Evolutionary conservation across 495 filamentous ascomycete species (phyloP), one percentile per base, ranked within the genome.

Genomic region (Penicillium atrosanguineum): DNA sequence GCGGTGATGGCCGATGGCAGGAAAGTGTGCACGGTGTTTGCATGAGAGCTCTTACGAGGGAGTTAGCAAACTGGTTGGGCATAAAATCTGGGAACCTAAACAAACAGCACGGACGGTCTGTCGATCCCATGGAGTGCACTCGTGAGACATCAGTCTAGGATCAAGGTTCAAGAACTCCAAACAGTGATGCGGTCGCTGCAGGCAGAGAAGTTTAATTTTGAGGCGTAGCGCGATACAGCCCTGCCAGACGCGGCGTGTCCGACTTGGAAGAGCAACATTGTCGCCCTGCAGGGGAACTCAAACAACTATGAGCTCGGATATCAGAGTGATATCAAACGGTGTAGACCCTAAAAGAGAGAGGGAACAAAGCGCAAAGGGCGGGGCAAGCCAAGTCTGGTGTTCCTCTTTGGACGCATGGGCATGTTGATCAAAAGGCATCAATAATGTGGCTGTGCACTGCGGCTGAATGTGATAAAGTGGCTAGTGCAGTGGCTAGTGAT

Each of bases 401-500:
- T 42, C 40, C 38, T 42, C 23, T 31, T 31, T 31, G 31, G 31
- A 49, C 47, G 38, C 45, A 53, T 23, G 23, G 23, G 23, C 5
- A 15, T 42, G 51, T 44, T 28, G 43, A 59, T 59, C 56, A 4
- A 23, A 7, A 0, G 11, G 21, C 0, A 19, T 14, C 16, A 18
- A 38, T 19, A 6, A 12, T 16, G 53, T 55, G 14, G 53, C 63
- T 53, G 60, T 42, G 63, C 63, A 62, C 56, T 40, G 38, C n/a
- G 38, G 38, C 38, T 40, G 38, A 40, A 15, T 14, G 31, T 34
- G 31, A 8, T 2, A 4, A 34, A 14, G 31, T 15, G 31, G 12
- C 56, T 60, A 56, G 56, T 48, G 48, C 47, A 55, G 56, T 60
- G 61, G 61, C 61, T 58, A 38, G 25, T 31, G 29, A 4, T 38